A percentile compares a stretch with the other conserved stretches of the same genome.
Conservation (phyloP, 495 filamentous ascomycete genomes). For the Penicillium dipodomyicola region DNA sequence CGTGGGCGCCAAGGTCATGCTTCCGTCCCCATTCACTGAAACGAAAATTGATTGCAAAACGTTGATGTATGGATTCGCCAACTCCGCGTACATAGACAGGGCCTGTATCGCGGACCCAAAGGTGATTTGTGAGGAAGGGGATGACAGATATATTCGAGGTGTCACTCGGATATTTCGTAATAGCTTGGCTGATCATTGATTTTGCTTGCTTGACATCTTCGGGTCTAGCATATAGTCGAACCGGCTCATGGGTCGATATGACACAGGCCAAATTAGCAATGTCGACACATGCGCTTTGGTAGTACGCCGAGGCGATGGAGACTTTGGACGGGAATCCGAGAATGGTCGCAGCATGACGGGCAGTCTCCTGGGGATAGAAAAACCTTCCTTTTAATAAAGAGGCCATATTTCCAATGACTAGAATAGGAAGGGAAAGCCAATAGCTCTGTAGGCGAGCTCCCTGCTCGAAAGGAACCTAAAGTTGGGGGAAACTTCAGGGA, state of each 20-base stretch:
- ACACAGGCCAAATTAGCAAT: slow-evolving; percentile 20
- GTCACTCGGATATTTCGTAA: slow-evolving; percentile 1
- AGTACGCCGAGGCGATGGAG: slow-evolving; percentile 18
- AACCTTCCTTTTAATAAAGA: slow-evolving; percentile 4
- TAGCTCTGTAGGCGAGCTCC: no score
- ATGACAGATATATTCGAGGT: slow-evolving; percentile 11
- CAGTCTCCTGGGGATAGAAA: slow-evolving; percentile 15
- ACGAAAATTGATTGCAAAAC: slow-evolving; percentile 22
- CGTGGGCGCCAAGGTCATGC: neutral
- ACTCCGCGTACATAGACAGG: slow-evolving; percentile 19
- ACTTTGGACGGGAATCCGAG: slow-evolving; percentile 26
- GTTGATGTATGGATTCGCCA: neutral
- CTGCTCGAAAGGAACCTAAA: neutral
- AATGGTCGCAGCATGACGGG: slow-evolving; percentile 24
- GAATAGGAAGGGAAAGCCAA: no score
- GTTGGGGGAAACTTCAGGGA: neutral
- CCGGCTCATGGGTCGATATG: slow-evolving; percentile 24
- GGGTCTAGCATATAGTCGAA: slow-evolving; percentile 16
- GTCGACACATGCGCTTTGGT: slow-evolving; percentile 22
- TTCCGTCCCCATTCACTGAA: slow-evolving; percentile 28
- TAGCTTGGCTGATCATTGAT: slow-evolving; percentile 9
- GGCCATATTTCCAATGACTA: slow-evolving; percentile 1
- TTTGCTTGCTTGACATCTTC: slow-evolving; percentile 17
- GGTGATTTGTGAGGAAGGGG: slow-evolving; percentile 21
- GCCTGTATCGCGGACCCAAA: slow-evolving; percentile 27